Base-by-base conservation (phyloP, 768 basidiomycete species). In the Pleurotus giganteus region DNA sequence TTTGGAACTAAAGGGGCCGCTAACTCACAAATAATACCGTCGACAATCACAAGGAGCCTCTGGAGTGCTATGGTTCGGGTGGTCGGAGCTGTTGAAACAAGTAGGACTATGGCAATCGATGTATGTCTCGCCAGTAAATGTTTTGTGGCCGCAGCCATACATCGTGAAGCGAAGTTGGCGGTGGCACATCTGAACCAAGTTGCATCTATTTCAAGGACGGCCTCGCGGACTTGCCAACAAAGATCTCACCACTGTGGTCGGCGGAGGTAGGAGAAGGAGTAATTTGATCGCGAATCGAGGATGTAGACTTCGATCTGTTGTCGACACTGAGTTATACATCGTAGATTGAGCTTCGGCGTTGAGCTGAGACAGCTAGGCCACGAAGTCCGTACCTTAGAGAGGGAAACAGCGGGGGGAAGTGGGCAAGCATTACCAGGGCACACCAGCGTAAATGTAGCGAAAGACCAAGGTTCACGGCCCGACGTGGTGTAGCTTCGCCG, bases 141-240 rank as follows among this genome's bases (percentile, higher is more conserved):
- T 71, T 61, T 77, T 69, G 66, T 88, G 85, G n/a, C 73, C 73
- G 71, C 88, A 89, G n/a, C 36, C 65, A 59, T 74, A 78, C 62
- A 72, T 76, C 54, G 65, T 69, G 67, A 86, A 80, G 60, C 69
- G 74, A 62, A 88, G 78, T 49, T 71, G 73, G 59, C 84, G 79
- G 67, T 83, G 80, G 73, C 87, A 89, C 87, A 89, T 89, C 55
- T 60, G 34, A 31, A 53, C 41, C 44, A 57, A 50, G 51, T 29
- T 36, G 54, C 42, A 26, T 61, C 60, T 62, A 56, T 58, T 60
- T 65, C 47, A 59, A 54, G 23, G 34, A 28, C 21, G 60, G 51
- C 24, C 37, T 67, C 64, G 58, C 64, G 65, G 61, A 66, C 58
- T 65, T 63, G 54, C 44, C 43, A 47, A 53, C 53, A 37, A 56